Percentiles rank a stretch among this genome's conserved stretches.
Evolutionary conservation across 495 filamentous ascomycete genomes (phyloP).

Genomic region (Neurospora sp.): DNA sequence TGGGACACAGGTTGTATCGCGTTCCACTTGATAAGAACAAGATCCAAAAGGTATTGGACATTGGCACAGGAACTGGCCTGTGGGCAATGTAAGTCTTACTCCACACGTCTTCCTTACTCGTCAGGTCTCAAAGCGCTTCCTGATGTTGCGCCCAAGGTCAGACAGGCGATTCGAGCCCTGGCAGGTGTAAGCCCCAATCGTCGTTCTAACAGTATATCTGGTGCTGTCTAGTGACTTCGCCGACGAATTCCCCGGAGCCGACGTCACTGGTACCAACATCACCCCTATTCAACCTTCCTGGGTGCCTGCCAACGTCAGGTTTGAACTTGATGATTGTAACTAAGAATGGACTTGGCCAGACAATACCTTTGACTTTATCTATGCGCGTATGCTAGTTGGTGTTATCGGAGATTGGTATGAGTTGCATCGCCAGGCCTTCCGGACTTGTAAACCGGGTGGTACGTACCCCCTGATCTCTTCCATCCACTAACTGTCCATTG

Average conservation of each 20-base stretch:
- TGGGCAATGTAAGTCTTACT: constrained; percentile 32
- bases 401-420: constrained; percentile 40
- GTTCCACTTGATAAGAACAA: constrained; percentile 29
- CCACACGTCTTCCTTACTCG: not conserved
- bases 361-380: constrained; percentile 44
- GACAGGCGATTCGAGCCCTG: not conserved
- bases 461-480: not conserved
- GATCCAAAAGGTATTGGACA: constrained; percentile 23
- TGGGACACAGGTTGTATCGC: constrained; percentile 43
- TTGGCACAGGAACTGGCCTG: constrained; percentile 30
- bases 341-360: constrained; percentile 41
- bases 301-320: constrained; percentile 39
- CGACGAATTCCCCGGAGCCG: constrained; percentile 38
- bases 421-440: not conserved
- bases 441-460: not conserved
- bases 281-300: constrained; percentile 35
- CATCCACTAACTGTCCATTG: not conserved
- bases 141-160: not conserved
- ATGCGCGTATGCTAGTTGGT: constrained; percentile 41
- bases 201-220: constrained; percentile 3
- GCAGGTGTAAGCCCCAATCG: not conserved
- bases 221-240: constrained; percentile 17
- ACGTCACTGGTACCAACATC: constrained; percentile 53
- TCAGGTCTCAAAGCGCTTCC: not conserved
- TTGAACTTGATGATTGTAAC: constrained; percentile 46